Evolutionary conservation across 306 rosid species (phyloP).

Genomic region (Acacia confusa): DNA sequence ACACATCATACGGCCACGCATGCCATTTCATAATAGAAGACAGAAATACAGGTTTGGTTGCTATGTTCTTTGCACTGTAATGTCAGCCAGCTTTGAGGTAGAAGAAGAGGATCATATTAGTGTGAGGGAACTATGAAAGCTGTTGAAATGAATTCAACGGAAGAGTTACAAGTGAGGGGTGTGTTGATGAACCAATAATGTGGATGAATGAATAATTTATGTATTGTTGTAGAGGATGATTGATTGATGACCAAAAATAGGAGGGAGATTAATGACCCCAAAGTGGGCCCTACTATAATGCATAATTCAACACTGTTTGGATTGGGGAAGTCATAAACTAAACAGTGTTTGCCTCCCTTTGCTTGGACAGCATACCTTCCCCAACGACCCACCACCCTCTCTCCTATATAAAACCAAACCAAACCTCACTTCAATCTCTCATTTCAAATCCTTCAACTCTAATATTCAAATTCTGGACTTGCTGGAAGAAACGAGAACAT

Average conservation of each 20-base stretch:
- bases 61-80: background rate
- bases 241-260: background rate
- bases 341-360: background rate
- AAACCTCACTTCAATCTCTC: no score
- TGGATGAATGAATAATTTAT: background rate
- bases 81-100: background rate
- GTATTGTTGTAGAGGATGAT: background rate
- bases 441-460: no score
- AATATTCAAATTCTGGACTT: no score
- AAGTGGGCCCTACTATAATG: background rate
- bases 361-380: no score
- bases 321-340: background rate
- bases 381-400: no score
- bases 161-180: background rate
- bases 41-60: background rate
- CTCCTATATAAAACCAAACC: no score
- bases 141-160: background rate
- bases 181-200: constrained; percentile 7
- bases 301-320: background rate
- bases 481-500: no score
- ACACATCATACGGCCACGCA: no score
- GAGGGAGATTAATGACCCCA: background rate
- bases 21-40: no score
- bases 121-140: background rate
- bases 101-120: background rate